Base-by-base conservation (phyloP, 176 grass and related monocot species). In the Musa itinerans region DNA sequence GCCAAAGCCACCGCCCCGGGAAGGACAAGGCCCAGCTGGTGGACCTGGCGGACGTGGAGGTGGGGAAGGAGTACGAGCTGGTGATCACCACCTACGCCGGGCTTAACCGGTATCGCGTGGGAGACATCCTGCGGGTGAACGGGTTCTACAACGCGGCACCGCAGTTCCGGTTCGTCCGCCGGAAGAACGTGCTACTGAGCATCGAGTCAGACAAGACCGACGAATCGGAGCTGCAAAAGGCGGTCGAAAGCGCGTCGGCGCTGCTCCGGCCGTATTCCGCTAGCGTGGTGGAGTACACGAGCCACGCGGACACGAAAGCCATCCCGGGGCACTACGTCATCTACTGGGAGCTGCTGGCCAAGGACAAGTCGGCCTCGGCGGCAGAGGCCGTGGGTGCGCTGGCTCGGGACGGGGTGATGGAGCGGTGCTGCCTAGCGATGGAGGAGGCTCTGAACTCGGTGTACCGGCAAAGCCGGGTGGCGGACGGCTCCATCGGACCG, bases 151-250 rank as follows among this genome's bases (percentile, higher is more conserved):
- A 97, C 55, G 26, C 87, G 3, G 90, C 90, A 27, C 93, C 93
- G 49, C 86, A 91, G 82, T 97, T 97, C 87, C 70, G 81, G 54
- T 97, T 97, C 83, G 88, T 97, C 12, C 89, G 93, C 62, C 87
- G 93, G 70, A 93, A 90, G 89, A 96, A 96, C 80, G 92, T 96
- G 11, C 81, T 96, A n/a, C 87, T 96, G 2, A 92, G 89, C 81
- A 96, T 96, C 76, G 92, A 96, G 83, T 87, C 89, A 27, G 92
- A 96, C 85, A 96, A 96, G 85, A 96, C 92, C 21, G 92, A 96
- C 80, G 92, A 96, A 80, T 81, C 92, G 0, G 92, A 96, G 89
- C 78, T 96, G 80, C 92, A 96, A 68, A 70, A 80, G 85, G 94
- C 94, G 22, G 94, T 97, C 63, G 86, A 89, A 52, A 87, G 81